A percentile compares a stretch with the other conserved stretches of the same genome.
Evolutionary conservation across 768 basidiomycete genomes (phyloP).

Genomic region (Chalciporus pseudorubinellus): DNA sequence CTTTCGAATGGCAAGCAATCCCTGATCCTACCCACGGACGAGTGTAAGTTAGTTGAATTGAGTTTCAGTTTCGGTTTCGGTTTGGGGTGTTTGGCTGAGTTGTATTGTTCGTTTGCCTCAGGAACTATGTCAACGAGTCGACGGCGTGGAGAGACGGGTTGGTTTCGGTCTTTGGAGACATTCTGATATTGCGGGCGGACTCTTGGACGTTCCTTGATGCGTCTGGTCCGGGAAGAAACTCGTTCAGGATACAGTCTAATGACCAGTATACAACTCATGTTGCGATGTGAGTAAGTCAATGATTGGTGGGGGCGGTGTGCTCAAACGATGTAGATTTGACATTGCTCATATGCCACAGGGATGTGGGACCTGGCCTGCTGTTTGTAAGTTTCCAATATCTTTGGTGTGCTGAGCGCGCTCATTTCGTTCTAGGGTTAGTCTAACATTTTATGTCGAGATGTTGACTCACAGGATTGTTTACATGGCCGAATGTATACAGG

Average conservation of each 20-base stretch:
- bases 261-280: constrained; percentile 32
- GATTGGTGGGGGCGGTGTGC: neutral
- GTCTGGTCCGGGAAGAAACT: constrained; percentile 29
- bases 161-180: constrained; percentile 47
- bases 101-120: constrained; percentile 7
- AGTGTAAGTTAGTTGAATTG: constrained; percentile 12
- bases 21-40: constrained; percentile 32
- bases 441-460: neutral
- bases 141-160: constrained; percentile 55
- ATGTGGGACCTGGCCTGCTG: constrained; percentile 36
- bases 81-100: neutral
- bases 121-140: constrained; percentile 42
- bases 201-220: constrained; percentile 26
- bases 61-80: neutral
- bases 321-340: constrained; percentile 24
- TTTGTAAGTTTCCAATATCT: constrained; percentile 22
- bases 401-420: neutral
- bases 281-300: constrained; percentile 18
- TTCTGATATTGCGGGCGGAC: constrained; percentile 33
- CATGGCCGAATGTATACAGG: neutral
- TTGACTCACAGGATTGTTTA: neutral
- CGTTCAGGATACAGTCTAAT: constrained; percentile 31
- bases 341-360: constrained; percentile 34
- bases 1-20: constrained; percentile 24
- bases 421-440: constrained; percentile 7